phyloP scores from a whole-genome alignment of 192 early-diverging fungal genomes.

The Coemansia sp. region DNA sequence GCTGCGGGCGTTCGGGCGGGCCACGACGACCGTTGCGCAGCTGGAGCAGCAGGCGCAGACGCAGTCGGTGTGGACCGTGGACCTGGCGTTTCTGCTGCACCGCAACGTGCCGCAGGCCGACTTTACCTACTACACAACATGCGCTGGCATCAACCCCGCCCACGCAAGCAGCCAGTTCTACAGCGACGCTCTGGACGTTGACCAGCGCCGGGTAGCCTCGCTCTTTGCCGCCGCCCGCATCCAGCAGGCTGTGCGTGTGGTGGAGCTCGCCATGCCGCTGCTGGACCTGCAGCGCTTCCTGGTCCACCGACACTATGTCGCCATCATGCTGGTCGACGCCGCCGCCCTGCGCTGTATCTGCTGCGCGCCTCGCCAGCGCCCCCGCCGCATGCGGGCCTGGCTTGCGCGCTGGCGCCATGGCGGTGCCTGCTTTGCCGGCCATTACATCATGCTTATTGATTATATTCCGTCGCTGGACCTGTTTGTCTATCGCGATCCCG shows the following conservation, averaged over 20 bases:
- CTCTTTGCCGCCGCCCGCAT: slow-evolving; percentile 72
- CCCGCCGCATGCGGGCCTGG: slow-evolving; percentile 17
- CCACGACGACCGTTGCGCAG: slow-evolving; percentile 51
- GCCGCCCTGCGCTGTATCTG: slow-evolving; percentile 55
- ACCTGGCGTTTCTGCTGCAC: slow-evolving; percentile 72
- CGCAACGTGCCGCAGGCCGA: slow-evolving; percentile 60
- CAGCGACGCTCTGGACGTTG: slow-evolving; percentile 58
- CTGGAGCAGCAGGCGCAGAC: slow-evolving; percentile 51
- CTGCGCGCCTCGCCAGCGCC: slow-evolving; percentile 49
- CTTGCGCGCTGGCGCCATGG: slow-evolving; percentile 14
- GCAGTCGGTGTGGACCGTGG: slow-evolving; percentile 85
- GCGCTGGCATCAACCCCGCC: slow-evolving; percentile 73
- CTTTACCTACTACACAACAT: slow-evolving; percentile 90
- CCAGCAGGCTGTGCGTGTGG: slow-evolving; percentile 58
- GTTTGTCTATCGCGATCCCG: slow-evolving; percentile 85
- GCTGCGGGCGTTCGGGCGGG: slow-evolving; percentile 56
- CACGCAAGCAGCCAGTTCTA: slow-evolving; percentile 66
- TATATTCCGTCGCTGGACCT: slow-evolving; percentile 73
- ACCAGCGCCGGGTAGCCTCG: slow-evolving; percentile 64
- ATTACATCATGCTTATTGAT: slow-evolving; percentile 82
- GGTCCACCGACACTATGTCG: slow-evolving; percentile 64
- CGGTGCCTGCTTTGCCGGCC: slow-evolving; percentile 62
- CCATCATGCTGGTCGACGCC: slow-evolving; percentile 76
- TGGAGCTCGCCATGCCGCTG: slow-evolving; percentile 66
- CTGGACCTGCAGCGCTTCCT: slow-evolving; percentile 84